A percentile compares a stretch with the other conserved stretches of the same genome.
phyloP scores from a whole-genome alignment of 106 monocot genomes.

The Cymbidium sinense region DNA sequence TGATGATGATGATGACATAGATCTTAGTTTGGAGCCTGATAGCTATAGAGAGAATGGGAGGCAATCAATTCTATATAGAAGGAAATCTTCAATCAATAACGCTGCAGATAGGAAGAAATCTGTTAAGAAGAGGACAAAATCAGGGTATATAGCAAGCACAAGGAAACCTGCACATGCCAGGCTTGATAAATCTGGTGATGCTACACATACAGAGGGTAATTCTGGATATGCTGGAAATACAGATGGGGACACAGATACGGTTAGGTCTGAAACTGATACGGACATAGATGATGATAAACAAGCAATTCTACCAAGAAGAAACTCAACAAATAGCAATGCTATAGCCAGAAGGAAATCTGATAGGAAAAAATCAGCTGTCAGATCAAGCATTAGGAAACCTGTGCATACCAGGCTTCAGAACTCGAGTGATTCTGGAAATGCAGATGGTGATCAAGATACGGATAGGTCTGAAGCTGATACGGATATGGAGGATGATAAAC shows the following conservation, averaged over 20 bases:
- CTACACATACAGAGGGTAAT: background rate
- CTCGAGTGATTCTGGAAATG: background rate
- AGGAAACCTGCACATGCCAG: constrained; percentile 22
- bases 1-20: constrained; percentile 20
- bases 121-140: constrained; percentile 34
- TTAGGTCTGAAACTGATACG: background rate
- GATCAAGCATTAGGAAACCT: background rate
- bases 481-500: constrained; percentile 9
- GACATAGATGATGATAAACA: constrained; percentile 13
- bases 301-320: constrained; percentile 13
- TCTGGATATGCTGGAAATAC: constrained; percentile 1
- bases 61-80: background rate
- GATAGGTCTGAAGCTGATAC: background rate
- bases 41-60: background rate
- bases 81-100: constrained; percentile 2
- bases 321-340: background rate
- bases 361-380: constrained; percentile 16
- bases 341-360: background rate
- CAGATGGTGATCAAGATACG: background rate
- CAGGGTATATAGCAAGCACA: background rate
- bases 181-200: background rate
- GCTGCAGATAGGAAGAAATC: constrained; percentile 8
- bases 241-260: constrained; percentile 9
- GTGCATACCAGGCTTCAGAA: background rate
- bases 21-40: background rate